A percentile compares a stretch with the other conserved stretches of the same genome.
Conservation (phyloP, 257 asterid species). For the Primulina tabacum region DNA sequence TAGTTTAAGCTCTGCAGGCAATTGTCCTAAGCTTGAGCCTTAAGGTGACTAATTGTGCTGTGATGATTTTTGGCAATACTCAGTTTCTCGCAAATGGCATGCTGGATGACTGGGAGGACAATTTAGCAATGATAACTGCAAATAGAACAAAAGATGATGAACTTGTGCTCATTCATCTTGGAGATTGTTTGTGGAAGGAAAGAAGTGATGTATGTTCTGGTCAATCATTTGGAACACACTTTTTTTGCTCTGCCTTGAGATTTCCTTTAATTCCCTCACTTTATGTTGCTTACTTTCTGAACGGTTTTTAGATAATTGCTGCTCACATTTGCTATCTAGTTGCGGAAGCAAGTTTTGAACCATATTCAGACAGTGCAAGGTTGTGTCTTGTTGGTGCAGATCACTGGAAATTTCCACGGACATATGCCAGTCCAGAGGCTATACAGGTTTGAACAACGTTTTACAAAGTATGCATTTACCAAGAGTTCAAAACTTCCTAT, state of each 20-base stretch:
- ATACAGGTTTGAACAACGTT: constrained; percentile 67
- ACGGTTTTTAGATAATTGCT: constrained; percentile 59
- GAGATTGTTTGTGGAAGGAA: constrained; percentile 96
- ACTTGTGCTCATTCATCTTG: constrained; percentile 93
- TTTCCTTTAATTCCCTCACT: constrained; percentile 16
- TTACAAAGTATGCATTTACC: constrained; percentile 16
- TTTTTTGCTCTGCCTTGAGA: constrained; percentile 16
- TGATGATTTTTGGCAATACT: constrained; percentile 20
- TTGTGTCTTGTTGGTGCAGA: constrained; percentile 96
- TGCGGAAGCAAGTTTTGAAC: constrained; percentile 88
- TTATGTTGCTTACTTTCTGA: constrained; percentile 14
- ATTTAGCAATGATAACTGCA: constrained; percentile 91
- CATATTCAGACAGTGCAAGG: constrained; percentile 83
- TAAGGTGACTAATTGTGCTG: constrained; percentile 5
- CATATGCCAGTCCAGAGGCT: constrained; percentile 93
- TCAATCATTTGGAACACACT: constrained; percentile 7
- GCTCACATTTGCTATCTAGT: constrained; percentile 96
- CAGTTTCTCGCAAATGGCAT: constrained; percentile 69
- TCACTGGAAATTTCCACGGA: constrained; percentile 87
- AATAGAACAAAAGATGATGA: constrained; percentile 95
- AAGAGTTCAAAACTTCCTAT: constrained; percentile 14
- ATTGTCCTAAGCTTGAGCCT: constrained; percentile 10
- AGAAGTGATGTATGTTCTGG: constrained; percentile 74
- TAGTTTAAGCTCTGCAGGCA: not conserved
- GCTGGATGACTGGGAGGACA: constrained; percentile 97